phyloP scores from a whole-genome alignment of 805 yeast species.

The Lipomyces mesembrius region DNA sequence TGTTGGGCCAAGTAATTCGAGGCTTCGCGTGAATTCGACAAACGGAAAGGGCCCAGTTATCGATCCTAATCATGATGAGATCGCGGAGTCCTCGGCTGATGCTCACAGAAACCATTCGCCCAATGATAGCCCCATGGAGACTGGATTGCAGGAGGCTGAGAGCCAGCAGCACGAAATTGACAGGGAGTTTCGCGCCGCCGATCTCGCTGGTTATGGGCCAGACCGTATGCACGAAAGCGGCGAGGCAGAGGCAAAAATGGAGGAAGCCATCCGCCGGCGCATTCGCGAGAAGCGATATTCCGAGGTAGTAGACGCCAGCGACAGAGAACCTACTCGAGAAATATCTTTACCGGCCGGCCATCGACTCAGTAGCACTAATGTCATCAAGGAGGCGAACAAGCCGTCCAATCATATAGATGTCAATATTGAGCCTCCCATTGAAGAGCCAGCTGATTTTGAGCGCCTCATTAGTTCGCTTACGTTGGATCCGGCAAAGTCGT shows the following conservation, averaged over 20 bases:
- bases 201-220: conserved; percentile 28
- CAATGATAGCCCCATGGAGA: too few relatives aligned
- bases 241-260: conserved; percentile 28
- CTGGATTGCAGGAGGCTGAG: not conserved
- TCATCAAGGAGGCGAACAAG: not conserved
- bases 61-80: not conserved
- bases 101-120: not conserved
- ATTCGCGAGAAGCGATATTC: not conserved
- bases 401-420: not conserved
- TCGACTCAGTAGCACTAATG: not conserved
- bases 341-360: conserved; percentile 28
- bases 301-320: conserved; percentile 7
- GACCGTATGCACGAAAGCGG: conserved; percentile 29
- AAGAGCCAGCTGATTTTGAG: conserved; percentile 1
- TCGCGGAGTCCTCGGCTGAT: not conserved
- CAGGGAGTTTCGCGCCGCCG: conserved; percentile 12
- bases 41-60: not conserved
- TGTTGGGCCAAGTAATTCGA: not conserved
- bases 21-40: not conserved
- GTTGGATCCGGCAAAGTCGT: conserved; percentile 26
- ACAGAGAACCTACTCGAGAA: conserved; percentile 9
- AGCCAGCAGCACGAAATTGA: not conserved
- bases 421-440: not conserved
- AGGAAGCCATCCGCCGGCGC: conserved; percentile 12
- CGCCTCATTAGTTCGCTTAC: conserved; percentile 17